phyloP scores from a whole-genome alignment of 345 rosid species.

The Dipteronia sinensis region DNA sequence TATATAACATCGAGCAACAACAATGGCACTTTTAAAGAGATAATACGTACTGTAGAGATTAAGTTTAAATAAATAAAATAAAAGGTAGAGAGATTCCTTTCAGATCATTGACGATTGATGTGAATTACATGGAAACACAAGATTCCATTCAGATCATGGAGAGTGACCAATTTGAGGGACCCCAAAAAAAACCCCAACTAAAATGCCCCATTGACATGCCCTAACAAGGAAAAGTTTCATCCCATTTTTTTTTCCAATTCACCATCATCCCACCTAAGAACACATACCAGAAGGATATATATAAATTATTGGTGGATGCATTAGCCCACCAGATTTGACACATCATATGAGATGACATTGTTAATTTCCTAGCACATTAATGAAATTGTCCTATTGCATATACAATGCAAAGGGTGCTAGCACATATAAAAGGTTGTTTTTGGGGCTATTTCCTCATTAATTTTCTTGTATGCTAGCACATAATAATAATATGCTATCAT shows the following conservation, averaged over 20 bases:
- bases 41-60: not conserved
- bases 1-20: no score
- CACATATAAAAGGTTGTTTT: not conserved
- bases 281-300: not conserved
- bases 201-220: conserved; percentile 30
- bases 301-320: conserved; percentile 24
- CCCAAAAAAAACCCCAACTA: conserved; percentile 11
- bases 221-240: conserved; percentile 23
- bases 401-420: not conserved
- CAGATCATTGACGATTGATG: conserved; percentile 9
- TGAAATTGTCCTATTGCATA: not conserved
- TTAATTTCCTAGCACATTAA: conserved; percentile 9
- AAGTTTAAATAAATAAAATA: not conserved
- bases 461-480: conserved; percentile 20
- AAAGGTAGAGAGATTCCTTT: conserved; percentile 34
- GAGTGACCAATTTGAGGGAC: conserved; percentile 29
- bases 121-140: conserved; percentile 13
- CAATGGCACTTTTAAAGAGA: not conserved
- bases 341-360: conserved; percentile 18
- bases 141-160: conserved; percentile 50
- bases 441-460: not conserved
- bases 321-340: conserved; percentile 33
- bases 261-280: conserved; percentile 32
- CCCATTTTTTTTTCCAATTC: conserved; percentile 21
- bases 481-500: conserved; percentile 15